Evolutionary conservation across 2,329 filamentous ascomycete species (phyloP).

Genomic region (Escovopsis sp.): DNA sequence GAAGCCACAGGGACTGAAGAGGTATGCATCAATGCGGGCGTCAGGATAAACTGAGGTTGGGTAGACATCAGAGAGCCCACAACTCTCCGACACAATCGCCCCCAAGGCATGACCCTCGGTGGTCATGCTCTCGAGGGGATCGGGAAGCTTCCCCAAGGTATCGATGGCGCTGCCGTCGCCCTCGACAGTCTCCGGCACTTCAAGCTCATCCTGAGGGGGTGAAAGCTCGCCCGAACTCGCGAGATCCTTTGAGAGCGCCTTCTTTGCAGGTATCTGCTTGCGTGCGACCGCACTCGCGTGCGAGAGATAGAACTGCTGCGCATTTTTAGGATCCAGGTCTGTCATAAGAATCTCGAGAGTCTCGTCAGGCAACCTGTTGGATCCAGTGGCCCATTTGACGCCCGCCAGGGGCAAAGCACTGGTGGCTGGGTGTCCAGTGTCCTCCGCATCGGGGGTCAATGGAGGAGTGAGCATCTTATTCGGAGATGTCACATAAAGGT

Average conservation of each 20-base stretch:
- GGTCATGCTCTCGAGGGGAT: constrained; percentile 56
- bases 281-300: constrained; percentile 81
- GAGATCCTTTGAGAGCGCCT: constrained; percentile 45
- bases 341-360: constrained; percentile 64
- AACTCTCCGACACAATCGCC: constrained; percentile 79
- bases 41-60: constrained; percentile 78
- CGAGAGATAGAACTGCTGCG: constrained; percentile 55
- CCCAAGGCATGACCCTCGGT: constrained; percentile 91
- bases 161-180: constrained; percentile 39
- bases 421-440: constrained; percentile 19
- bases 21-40: constrained; percentile 84
- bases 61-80: constrained; percentile 81
- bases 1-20: constrained; percentile 94
- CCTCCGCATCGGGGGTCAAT: constrained; percentile 50
- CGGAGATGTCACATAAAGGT: constrained; percentile 88
- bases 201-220: constrained; percentile 45
- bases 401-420: constrained; percentile 39
- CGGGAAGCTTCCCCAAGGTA: constrained; percentile 41
- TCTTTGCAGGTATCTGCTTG: constrained; percentile 55
- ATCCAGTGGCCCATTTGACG: constrained; percentile 23
- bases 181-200: constrained; percentile 51
- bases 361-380: constrained; percentile 50
- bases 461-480: constrained; percentile 69
- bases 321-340: constrained; percentile 52
- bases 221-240: constrained; percentile 45